Evolutionary conservation across 352 stramenopile genomes (phyloP), one percentile per base, ranked within the genome.

Genomic region (Globisporangium nagaii): DNA sequence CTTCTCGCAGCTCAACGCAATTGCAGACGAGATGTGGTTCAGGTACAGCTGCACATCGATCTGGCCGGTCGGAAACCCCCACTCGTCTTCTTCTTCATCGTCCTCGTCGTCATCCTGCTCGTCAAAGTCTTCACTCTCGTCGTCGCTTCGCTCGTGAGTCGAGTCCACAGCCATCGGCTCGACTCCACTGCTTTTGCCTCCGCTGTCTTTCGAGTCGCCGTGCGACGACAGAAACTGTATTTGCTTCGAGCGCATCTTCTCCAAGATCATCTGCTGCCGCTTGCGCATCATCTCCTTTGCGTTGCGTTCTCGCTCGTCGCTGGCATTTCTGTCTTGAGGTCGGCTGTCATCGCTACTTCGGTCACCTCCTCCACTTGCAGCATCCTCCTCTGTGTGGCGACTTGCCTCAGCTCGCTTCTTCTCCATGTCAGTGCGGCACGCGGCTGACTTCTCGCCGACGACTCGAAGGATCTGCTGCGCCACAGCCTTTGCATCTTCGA

Each of bases 11-110:
- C 71, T 69, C 36, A 73, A 59, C 3, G 75, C 68, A 15, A 91
- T 81, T 8, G 78, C 80, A 17, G 75, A 84, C 19, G 75, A 73
- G 10, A 89, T 63, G 43, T 91, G 80, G 32, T 79, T 65, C 13
- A 91, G 52, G 50, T 91, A 91, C 39, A 91, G 62, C 31, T 70
- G 59, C 34, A 89, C 55, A 40, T 88, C 63, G 30, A 91, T 54
- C 31, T 86, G 78, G 20, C 80, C 80, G 42, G 80, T 86, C n/a
- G 80, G 80, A 27, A 91, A 91, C 0, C 80, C 80, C 80, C 80
- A 91, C 36, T 91, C 80, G 39, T 91, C 80, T 49, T 83, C 72
- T 31, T 83, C 72, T 19, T 84, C 70, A 37, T 85, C 75, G 40
- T 85, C 73, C 34, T 82, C 74, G n/a, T 85, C 68, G 7, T 85